Evolutionary conservation across 805 yeast species (phyloP), one percentile per base, ranked within the genome.

Genomic region (Barnettozyma californica): DNA sequence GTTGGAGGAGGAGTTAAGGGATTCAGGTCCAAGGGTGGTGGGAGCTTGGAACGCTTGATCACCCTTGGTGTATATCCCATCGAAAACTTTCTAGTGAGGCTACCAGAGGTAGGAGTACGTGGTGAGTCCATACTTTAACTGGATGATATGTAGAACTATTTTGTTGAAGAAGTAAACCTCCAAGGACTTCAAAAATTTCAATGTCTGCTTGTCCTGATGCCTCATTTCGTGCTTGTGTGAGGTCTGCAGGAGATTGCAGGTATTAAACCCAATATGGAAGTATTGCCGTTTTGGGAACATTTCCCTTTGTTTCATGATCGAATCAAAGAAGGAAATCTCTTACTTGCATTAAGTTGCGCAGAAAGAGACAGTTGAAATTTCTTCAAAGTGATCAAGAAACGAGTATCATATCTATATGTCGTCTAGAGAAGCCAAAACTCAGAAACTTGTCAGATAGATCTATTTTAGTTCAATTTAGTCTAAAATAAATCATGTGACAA

Each of bases 1-100:
- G 57, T 58, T 13, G 59, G 50, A 2, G 62, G 63, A 1, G 63
- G 61, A 5, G 61, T 57, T 25, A 59, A 21, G 1, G 50, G 47
- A 19, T 55, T 52, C 21, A 59, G 41, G 9, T 47, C 47, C 14
- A 59, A 41, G 1, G 61, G 61, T 9, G 61, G 56, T 3, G 63
- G 63, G 1, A 57, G 16, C 34, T 54, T 58, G 8, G 56, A 45
- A 25, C 61, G 51, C 45, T 58, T 57, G 18, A 50, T 34, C 56
- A 54, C 52, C 31, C 55, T 38, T 2, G 61, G 55, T 6, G 55
- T 55, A 5, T 47, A 20, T 13, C 39, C 37, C 41, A 36, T 44
- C 8, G 46, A 26, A 20, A 44, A 19, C 29, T n/a, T 44, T 34
- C 42, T 44, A 23, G 36, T n/a, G 19, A 44, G 23, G 25, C n/a